Evolutionary conservation across 371 early-diverging fungal genomes (phyloP).

Genomic region (Mucor irregularis): DNA sequence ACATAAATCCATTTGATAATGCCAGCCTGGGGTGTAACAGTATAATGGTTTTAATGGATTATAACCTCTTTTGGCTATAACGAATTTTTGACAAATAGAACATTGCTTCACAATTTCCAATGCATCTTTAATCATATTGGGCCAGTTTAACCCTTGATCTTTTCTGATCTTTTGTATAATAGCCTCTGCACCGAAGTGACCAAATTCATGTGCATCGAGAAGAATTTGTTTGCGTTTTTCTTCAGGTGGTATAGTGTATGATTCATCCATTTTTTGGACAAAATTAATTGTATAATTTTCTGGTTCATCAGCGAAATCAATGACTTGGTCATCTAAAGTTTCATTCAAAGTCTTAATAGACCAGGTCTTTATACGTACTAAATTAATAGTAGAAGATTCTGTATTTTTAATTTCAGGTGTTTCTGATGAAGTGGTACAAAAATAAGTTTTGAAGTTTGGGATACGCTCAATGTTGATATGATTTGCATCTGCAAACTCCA

Average conservation of each 20-base stretch:
- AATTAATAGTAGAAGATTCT: too few relatives aligned
- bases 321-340: too few relatives aligned
- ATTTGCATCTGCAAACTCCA: too few relatives aligned
- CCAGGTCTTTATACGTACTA: too few relatives aligned
- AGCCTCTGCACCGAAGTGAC: conserved; percentile 18
- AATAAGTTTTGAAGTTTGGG: too few relatives aligned
- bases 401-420: too few relatives aligned
- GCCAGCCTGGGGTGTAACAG: conserved; percentile 7
- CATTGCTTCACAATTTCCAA: conserved; percentile 3
- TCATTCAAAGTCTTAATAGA: too few relatives aligned
- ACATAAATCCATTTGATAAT: conserved; percentile 15
- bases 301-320: too few relatives aligned
- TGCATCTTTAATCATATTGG: conserved; percentile 5
- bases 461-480: too few relatives aligned
- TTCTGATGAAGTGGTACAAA: too few relatives aligned
- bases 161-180: conserved; percentile 5
- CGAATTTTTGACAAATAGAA: conserved; percentile 8
- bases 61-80: conserved; percentile 11
- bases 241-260: conserved; percentile 5
- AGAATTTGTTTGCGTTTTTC: conserved; percentile 4
- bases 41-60: conserved; percentile 3
- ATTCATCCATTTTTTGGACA: too few relatives aligned
- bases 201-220: conserved; percentile 6
- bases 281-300: too few relatives aligned
- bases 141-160: conserved; percentile 14